Conservation (phyloP, 352 stramenopile genomes). For the Blastocystis sp. region DNA sequence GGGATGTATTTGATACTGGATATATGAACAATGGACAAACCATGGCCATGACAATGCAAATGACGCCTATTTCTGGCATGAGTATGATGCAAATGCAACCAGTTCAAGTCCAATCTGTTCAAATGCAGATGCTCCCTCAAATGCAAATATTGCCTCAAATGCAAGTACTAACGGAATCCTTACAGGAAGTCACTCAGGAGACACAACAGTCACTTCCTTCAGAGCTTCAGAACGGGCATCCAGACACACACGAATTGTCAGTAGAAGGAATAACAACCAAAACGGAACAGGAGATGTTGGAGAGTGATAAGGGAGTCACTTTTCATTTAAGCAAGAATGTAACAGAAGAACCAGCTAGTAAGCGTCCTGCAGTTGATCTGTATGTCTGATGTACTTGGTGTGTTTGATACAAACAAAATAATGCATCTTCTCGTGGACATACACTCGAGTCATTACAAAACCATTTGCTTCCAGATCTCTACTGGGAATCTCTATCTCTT, state of each 20-base stretch:
- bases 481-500: neutral
- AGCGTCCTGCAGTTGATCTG: constrained; percentile 2
- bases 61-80: neutral
- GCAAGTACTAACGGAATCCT: neutral
- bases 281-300: neutral
- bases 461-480: constrained; percentile 36
- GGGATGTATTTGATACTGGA: neutral
- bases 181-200: neutral
- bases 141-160: neutral
- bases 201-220: no score
- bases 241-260: no score
- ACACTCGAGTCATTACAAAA: constrained; percentile 22
- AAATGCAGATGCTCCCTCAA: constrained; percentile 26
- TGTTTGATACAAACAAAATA: constrained; percentile 45
- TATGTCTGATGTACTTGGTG: constrained; percentile 37
- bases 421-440: neutral
- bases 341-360: neutral
- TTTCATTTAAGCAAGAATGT: neutral
- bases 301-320: constrained; percentile 8
- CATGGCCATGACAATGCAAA: neutral
- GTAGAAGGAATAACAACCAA: no score
- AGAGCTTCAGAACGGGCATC: no score
- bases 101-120: neutral
- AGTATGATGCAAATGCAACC: constrained; percentile 20
- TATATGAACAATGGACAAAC: neutral